Evolutionary conservation across 257 asterid species (phyloP).

Genomic region (Nicotiana tomentosiformis): DNA sequence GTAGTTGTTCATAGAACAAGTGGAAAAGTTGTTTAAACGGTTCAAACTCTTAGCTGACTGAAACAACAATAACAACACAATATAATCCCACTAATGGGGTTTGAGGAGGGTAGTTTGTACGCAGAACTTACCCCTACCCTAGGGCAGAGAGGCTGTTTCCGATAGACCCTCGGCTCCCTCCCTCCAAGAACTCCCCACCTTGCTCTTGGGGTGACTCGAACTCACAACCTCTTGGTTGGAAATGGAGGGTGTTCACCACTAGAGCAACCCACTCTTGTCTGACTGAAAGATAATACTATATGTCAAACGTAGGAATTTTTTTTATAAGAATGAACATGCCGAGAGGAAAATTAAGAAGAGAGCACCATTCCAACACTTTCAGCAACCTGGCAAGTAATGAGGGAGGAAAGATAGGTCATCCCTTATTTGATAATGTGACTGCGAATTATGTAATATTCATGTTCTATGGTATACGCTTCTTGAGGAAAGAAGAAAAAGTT

Average conservation of each 20-base stretch:
- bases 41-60: not conserved
- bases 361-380: not conserved
- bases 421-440: not conserved
- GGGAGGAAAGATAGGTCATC: constrained; percentile 10
- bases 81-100: too few species aligned
- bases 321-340: not conserved
- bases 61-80: not conserved
- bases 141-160: too few species aligned
- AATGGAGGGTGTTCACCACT: too few species aligned
- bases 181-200: too few species aligned
- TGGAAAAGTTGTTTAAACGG: not conserved
- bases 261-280: too few species aligned
- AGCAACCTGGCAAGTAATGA: constrained; percentile 3
- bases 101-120: too few species aligned
- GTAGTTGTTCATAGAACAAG: too few species aligned
- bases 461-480: not conserved
- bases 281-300: not conserved
- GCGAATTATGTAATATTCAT: not conserved
- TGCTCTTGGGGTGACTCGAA: too few species aligned
- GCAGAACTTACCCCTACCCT: too few species aligned
- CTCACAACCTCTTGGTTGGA: too few species aligned
- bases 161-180: too few species aligned
- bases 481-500: not conserved
- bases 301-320: not conserved
- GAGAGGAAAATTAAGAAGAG: not conserved